Percentiles rank a stretch among this genome's conserved stretches.
phyloP scores from a whole-genome alignment of 1,139 yeast genomes.

The Diutina neorugosa region DNA sequence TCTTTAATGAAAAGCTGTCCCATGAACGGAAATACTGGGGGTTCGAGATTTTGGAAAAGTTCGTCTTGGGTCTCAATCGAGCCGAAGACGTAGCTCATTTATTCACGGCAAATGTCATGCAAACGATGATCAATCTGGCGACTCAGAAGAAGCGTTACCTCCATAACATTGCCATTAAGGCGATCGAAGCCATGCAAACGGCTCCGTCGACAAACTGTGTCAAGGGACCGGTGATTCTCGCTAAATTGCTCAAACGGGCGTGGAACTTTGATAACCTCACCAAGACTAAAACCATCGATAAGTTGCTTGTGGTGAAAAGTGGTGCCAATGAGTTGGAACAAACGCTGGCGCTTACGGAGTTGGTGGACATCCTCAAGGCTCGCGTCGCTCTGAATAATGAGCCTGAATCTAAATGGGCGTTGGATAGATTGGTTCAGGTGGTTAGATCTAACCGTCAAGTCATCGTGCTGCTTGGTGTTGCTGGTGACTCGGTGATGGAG shows the following conservation, averaged over 20 bases:
- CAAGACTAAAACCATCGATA: conserved; percentile 55
- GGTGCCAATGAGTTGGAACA: conserved; percentile 8
- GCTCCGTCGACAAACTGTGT: not conserved
- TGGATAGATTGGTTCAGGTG: conserved; percentile 54
- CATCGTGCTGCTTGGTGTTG: conserved; percentile 8
- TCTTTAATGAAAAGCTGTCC: conserved; percentile 67
- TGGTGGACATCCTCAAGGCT: conserved; percentile 15
- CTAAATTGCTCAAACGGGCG: not conserved
- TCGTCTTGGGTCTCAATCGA: conserved; percentile 13
- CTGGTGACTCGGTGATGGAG: conserved; percentile 28
- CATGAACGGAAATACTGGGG: conserved; percentile 86
- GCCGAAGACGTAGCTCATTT: conserved; percentile 24
- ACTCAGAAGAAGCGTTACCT: conserved; percentile 54
- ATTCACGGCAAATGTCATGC: conserved; percentile 59
- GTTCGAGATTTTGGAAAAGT: conserved; percentile 52
- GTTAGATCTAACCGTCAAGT: conserved; percentile 34
- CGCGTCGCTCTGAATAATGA: conserved; percentile 12
- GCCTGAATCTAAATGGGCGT: conserved; percentile 37
- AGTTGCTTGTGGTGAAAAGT: conserved; percentile 25
- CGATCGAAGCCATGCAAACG: conserved; percentile 19
- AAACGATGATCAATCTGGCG: conserved; percentile 70
- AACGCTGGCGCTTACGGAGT: conserved; percentile 9
- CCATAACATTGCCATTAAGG: conserved; percentile 50
- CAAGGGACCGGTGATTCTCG: not conserved
- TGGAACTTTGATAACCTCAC: conserved; percentile 72